These are phyloP conservation scores for Blastocystis sp. DNA, from an alignment of 352 stramenopile species.

Conservation along the genomic window DNA sequence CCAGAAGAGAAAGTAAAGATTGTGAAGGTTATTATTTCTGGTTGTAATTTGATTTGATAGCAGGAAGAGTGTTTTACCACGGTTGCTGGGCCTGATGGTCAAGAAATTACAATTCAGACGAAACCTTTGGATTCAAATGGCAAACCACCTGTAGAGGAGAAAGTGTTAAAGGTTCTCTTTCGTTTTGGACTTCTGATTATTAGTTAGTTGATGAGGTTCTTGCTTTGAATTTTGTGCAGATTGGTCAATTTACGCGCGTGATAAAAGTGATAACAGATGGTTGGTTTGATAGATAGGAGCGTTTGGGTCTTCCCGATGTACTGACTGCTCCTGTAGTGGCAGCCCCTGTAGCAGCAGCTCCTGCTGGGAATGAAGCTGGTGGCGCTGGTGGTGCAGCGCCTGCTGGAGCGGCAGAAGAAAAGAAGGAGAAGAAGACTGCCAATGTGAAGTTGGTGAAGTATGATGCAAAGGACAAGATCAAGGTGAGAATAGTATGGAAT, in stretches of 20 bases:
- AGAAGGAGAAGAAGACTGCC: conserved; percentile 58
- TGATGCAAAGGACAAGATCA: conserved; percentile 64
- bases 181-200: neutral
- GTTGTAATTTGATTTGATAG: neutral
- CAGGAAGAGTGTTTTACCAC: conserved; percentile 63
- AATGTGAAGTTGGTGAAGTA: conserved; percentile 66
- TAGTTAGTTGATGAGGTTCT: conserved; percentile 62
- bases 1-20: neutral
- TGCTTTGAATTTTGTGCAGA: conserved; percentile 59
- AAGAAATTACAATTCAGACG: conserved; percentile 56
- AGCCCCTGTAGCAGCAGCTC: conserved; percentile 18
- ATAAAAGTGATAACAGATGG: neutral
- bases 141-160: conserved; percentile 42
- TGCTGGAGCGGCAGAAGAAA: conserved; percentile 25
- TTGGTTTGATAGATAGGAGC: neutral
- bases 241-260: conserved; percentile 37
- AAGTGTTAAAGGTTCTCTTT: conserved; percentile 23
- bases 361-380: neutral
- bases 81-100: neutral
- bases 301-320: conserved; percentile 44
- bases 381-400: neutral
- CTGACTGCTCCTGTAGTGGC: neutral
- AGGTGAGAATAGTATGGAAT: neutral
- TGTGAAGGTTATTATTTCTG: neutral
- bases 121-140: conserved; percentile 31